Evolutionary conservation across 1,284 basidiomycete genomes (phyloP).

Genomic region (Puccinia triticina): DNA sequence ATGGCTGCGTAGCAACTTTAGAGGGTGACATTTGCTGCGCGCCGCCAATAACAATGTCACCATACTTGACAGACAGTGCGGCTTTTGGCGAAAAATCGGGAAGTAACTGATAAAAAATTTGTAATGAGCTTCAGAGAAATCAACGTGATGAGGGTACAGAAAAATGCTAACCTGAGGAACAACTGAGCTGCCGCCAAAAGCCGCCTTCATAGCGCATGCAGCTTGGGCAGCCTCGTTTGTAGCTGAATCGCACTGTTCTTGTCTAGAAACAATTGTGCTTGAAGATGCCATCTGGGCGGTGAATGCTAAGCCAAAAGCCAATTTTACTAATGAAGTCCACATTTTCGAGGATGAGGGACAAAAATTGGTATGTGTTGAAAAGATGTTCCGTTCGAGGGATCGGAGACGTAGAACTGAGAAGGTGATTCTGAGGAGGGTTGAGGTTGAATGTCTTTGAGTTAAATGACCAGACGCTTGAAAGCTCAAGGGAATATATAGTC

Average conservation of each 20-base stretch:
- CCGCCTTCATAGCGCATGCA: constrained; percentile 40
- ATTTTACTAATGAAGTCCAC: constrained; percentile 6
- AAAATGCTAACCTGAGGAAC: constrained; percentile 15
- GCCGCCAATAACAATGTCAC: constrained; percentile 33
- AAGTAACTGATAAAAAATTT: constrained; percentile 1
- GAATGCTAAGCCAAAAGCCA: background rate
- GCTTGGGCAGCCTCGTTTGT: constrained; percentile 4
- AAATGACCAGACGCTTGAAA: background rate
- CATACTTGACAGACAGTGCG: constrained; percentile 34
- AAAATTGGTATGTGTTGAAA: background rate
- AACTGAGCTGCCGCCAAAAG: constrained; percentile 39
- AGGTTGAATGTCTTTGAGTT: background rate
- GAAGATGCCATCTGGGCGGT: constrained; percentile 21
- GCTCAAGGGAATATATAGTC: background rate
- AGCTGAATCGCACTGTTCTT: constrained; percentile 10
- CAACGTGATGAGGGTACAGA: background rate
- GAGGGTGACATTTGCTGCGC: constrained; percentile 40
- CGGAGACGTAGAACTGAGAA: background rate
- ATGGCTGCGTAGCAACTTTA: constrained; percentile 24
- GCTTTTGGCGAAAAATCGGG: constrained; percentile 26
- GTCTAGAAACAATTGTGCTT: background rate
- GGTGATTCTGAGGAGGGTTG: background rate
- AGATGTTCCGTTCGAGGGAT: background rate
- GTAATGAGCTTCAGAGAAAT: background rate
- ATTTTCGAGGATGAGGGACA: background rate